Conservation (phyloP, 108 stramenopile species). For the Cyclotella distinguenda region DNA sequence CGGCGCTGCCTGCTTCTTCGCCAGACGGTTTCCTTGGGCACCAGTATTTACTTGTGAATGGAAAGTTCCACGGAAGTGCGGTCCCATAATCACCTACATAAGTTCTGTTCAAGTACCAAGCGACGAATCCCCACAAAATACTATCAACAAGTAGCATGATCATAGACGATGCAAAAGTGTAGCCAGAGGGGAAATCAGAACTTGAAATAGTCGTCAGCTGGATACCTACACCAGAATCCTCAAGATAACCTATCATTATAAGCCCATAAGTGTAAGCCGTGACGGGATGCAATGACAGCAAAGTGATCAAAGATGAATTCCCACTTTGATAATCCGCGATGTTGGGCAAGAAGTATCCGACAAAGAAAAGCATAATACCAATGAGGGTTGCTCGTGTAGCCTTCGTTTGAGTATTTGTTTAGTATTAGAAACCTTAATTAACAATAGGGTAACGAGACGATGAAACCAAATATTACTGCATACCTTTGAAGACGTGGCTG, state of each 20-base stretch:
- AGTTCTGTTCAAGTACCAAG: conserved; percentile 89
- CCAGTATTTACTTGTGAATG: conserved; percentile 77
- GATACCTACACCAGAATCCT: conserved; percentile 72
- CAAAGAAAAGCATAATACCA: conserved; percentile 76
- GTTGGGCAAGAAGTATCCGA: conserved; percentile 71
- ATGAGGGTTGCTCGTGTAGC: conserved; percentile 72
- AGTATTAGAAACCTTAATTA: no score
- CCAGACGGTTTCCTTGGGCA: conserved; percentile 25
- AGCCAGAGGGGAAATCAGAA: conserved; percentile 67
- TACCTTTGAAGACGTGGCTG: conserved; percentile 67
- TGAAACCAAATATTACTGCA: no score
- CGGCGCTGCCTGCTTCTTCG: conserved; percentile 1
- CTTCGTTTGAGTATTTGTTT: no score
- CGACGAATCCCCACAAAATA: conserved; percentile 79
- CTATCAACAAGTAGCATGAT: conserved; percentile 68
- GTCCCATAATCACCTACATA: conserved; percentile 82
- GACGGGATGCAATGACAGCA: conserved; percentile 76
- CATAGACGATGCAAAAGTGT: conserved; percentile 56
- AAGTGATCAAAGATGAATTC: conserved; percentile 27
- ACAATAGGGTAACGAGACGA: no score
- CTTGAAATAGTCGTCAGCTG: conserved; percentile 34
- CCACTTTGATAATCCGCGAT: conserved; percentile 51
- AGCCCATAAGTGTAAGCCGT: conserved; percentile 75
- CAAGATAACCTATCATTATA: conserved; percentile 74
- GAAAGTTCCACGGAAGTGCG: conserved; percentile 80